These are phyloP conservation scores for Ochromonas danica DNA, from an alignment of 108 stramenopile species.

Conservation along the genomic window DNA sequence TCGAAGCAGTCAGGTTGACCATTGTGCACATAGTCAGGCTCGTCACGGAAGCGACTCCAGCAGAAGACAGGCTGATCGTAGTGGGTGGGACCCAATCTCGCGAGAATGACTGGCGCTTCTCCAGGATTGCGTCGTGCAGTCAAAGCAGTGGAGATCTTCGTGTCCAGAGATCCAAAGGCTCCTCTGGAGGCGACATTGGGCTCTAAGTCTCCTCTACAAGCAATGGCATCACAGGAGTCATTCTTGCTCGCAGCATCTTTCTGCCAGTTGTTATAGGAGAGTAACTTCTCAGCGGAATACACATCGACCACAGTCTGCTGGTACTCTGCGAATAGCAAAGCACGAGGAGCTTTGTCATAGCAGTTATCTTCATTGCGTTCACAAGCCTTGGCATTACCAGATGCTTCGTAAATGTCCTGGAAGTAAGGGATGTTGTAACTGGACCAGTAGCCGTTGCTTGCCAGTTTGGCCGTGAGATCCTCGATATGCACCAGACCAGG, in stretches of 20 bases:
- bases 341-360: slow-evolving; percentile 42
- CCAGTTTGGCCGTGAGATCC: slow-evolving; percentile 40
- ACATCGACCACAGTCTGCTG: slow-evolving; percentile 40
- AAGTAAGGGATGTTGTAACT: slow-evolving; percentile 48
- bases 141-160: slow-evolving; percentile 5
- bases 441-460: slow-evolving; percentile 34
- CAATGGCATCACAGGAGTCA: slow-evolving; percentile 29
- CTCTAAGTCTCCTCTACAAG: slow-evolving; percentile 31
- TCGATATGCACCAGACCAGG: slow-evolving; percentile 33
- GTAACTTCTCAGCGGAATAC: slow-evolving; percentile 17
- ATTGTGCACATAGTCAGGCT: slow-evolving; percentile 8
- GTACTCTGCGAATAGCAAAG: slow-evolving; percentile 40
- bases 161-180: slow-evolving; percentile 25
- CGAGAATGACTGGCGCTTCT: neutral
- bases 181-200: neutral
- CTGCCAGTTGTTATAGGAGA: slow-evolving; percentile 44
- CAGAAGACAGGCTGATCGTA: slow-evolving; percentile 1
- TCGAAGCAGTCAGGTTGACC: slow-evolving; percentile 36
- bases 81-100: neutral
- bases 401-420: slow-evolving; percentile 36
- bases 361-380: slow-evolving; percentile 21
- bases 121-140: neutral
- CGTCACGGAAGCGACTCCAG: neutral
- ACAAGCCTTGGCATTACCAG: slow-evolving; percentile 26
- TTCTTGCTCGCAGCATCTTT: slow-evolving; percentile 28